phyloP scores from a whole-genome alignment of 495 filamentous ascomycete genomes.

The Penicillium riverlandense region DNA sequence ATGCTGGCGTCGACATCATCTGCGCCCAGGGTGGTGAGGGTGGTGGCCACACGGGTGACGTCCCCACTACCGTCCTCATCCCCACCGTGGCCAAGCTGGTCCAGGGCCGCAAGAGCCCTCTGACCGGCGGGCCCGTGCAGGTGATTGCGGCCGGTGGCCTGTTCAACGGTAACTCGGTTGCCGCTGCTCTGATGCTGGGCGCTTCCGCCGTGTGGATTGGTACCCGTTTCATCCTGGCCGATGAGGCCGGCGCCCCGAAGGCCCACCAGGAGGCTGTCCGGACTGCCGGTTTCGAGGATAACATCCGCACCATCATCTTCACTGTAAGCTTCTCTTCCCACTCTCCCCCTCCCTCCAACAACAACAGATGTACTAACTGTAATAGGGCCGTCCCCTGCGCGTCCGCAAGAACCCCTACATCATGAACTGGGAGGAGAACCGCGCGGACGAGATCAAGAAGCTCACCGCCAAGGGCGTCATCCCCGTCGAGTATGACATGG shows the following conservation, averaged over 20 bases:
- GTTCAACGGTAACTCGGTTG: conserved; percentile 85
- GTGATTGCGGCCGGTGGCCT: conserved; percentile 93
- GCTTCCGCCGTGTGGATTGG: conserved; percentile 93
- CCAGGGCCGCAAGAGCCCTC: conserved; percentile 73
- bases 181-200: conserved; percentile 86
- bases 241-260: conserved; percentile 89
- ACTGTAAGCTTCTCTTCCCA: conserved; percentile 45
- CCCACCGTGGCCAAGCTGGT: conserved; percentile 81
- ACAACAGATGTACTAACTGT: not conserved
- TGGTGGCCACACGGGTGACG: conserved; percentile 86
- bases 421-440: conserved; percentile 90
- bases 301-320: conserved; percentile 94
- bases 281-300: conserved; percentile 89
- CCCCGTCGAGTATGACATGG: conserved; percentile 90
- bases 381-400: conserved; percentile 76
- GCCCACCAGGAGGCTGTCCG: conserved; percentile 95
- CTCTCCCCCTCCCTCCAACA: not conserved
- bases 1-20: conserved; percentile 82
- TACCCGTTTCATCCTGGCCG: conserved; percentile 86
- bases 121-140: conserved; percentile 81
- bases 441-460: conserved; percentile 79
- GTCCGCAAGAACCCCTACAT: conserved; percentile 93
- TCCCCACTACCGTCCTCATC: conserved; percentile 82
- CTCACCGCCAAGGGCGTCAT: conserved; percentile 82
- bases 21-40: conserved; percentile 92